phyloP scores from a whole-genome alignment of 257 asterid genomes.

The Plectranthus barbatus region DNA sequence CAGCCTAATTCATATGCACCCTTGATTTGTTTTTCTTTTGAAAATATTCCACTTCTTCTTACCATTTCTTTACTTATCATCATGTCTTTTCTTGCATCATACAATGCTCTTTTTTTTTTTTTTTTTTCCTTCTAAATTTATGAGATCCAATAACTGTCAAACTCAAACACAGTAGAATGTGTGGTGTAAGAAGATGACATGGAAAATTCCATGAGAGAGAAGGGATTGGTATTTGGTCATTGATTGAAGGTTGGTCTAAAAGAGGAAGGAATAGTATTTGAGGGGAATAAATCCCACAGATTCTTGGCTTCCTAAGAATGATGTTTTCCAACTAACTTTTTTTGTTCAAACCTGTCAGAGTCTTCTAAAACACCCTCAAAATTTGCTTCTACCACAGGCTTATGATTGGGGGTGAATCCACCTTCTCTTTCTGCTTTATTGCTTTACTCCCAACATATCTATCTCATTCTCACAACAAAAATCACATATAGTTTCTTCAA shows the following conservation, averaged over 20 bases:
- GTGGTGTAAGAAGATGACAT: slow-evolving; percentile 11
- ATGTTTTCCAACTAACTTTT: slow-evolving; percentile 37
- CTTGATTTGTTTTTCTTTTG: neutral
- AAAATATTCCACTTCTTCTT: too few species aligned
- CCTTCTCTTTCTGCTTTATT: slow-evolving; percentile 48
- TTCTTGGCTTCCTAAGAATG: slow-evolving; percentile 81
- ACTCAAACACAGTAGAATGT: neutral
- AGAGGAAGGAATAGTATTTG: slow-evolving; percentile 41
- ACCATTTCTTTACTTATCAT: too few species aligned
- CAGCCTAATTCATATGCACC: neutral
- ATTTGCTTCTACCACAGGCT: slow-evolving; percentile 44
- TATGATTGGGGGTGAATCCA: slow-evolving; percentile 72
- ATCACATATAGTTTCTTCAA: slow-evolving; percentile 9
- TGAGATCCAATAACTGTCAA: too few species aligned
- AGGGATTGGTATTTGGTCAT: neutral
- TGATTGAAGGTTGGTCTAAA: slow-evolving; percentile 41
- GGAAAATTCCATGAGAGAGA: slow-evolving; percentile 16
- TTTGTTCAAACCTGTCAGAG: slow-evolving; percentile 81
- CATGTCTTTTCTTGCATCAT: too few species aligned
- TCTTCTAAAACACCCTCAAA: slow-evolving; percentile 79
- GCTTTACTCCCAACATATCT: slow-evolving; percentile 31
- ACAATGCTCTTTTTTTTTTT: too few species aligned
- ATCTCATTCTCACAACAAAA: slow-evolving; percentile 12
- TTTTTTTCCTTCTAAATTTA: too few species aligned
- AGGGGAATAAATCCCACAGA: slow-evolving; percentile 51